Evolutionary conservation across 805 yeast species (phyloP).

Genomic region (Ogataea thermomethanolica): DNA sequence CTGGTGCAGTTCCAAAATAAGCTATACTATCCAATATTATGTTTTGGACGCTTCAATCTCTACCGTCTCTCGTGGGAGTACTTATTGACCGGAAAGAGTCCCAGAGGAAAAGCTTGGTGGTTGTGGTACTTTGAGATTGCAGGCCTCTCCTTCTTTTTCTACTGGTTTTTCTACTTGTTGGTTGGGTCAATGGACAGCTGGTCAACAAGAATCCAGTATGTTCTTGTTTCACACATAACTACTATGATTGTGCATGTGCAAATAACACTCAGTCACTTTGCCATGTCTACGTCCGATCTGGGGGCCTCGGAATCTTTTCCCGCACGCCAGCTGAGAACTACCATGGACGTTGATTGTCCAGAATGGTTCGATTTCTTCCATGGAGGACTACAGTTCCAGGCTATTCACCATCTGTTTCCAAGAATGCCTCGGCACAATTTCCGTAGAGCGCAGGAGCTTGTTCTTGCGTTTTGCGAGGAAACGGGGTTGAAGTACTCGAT

Average conservation of each 20-base stretch:
- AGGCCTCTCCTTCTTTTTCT: conserved; percentile 67
- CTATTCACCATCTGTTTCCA: conserved; percentile 86
- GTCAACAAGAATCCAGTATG: conserved; percentile 51
- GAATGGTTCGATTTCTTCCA: conserved; percentile 88
- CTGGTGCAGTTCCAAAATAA: conserved; percentile 64
- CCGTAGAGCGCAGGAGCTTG: conserved; percentile 67
- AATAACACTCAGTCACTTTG: conserved; percentile 85
- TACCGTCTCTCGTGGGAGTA: conserved; percentile 81
- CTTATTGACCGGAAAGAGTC: conserved; percentile 72
- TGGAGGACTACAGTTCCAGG: conserved; percentile 91
- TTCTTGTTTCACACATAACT: conserved; percentile 71
- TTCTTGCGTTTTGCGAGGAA: conserved; percentile 68
- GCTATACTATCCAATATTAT: conserved; percentile 71
- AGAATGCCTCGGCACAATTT: conserved; percentile 86
- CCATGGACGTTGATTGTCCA: conserved; percentile 95
- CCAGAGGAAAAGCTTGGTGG: conserved; percentile 85
- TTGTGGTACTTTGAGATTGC: conserved; percentile 71
- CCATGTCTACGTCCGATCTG: conserved; percentile 87
- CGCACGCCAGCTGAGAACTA: conserved; percentile 78
- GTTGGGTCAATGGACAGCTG: conserved; percentile 52
- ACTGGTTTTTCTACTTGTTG: conserved; percentile 76
- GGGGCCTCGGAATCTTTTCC: conserved; percentile 79
- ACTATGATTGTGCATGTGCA: conserved; percentile 95
- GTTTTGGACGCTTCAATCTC: conserved; percentile 82
- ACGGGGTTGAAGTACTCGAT: conserved; percentile 79